Conservation (phyloP, 179 eudicot genomes). For the Carnegiea gigantea region DNA sequence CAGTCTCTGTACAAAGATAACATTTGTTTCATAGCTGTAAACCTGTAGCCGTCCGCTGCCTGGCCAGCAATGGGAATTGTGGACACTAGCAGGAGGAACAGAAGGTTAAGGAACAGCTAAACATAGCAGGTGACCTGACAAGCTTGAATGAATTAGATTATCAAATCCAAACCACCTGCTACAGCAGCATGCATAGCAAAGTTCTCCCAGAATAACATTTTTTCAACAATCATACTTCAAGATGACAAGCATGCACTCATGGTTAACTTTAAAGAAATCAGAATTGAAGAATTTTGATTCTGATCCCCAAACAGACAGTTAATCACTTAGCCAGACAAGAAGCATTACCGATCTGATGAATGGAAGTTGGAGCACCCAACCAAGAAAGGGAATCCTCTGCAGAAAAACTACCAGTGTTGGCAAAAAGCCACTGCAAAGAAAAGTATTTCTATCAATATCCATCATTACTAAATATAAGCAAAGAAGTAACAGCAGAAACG, state of each 20-base stretch:
- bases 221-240: background rate
- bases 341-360: slow-evolving; percentile 74
- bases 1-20: background rate
- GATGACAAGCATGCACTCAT: background rate
- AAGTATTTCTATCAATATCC: slow-evolving; percentile 15
- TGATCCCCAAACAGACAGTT: background rate
- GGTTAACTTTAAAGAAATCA: background rate
- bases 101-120: background rate
- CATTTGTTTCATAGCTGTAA: background rate
- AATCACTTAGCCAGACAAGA: background rate
- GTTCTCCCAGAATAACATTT: no score
- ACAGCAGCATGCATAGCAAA: background rate
- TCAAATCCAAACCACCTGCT: background rate
- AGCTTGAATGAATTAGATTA: background rate
- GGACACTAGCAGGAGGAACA: background rate
- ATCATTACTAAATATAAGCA: background rate
- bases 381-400: slow-evolving; percentile 90
- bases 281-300: background rate
- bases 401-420: slow-evolving; percentile 81
- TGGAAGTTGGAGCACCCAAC: slow-evolving; percentile 92
- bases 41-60: background rate
- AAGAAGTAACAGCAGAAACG: slow-evolving; percentile 12
- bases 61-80: background rate
- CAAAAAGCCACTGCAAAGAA: slow-evolving; percentile 85
- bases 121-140: background rate